Percentiles rank a stretch among this genome's conserved stretches.
Evolutionary conservation across 495 filamentous ascomycete species (phyloP).

Genomic region (Letharia lupina): DNA sequence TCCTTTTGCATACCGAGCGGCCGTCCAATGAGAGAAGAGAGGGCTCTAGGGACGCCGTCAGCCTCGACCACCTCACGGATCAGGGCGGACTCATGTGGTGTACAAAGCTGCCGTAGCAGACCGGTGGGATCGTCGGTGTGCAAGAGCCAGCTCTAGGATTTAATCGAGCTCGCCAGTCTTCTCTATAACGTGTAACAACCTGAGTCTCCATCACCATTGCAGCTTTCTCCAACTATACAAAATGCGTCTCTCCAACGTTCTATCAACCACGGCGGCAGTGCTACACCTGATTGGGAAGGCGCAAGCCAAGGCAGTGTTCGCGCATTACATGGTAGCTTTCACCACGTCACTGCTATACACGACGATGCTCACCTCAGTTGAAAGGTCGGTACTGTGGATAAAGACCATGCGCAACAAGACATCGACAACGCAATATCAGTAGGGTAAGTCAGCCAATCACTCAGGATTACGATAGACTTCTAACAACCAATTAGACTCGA

Average conservation of each 20-base stretch:
- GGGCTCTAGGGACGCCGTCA: neutral
- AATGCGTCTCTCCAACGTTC: neutral
- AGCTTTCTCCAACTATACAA: neutral
- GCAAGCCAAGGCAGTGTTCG: constrained; percentile 26
- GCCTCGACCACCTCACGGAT: neutral
- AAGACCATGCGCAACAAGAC: constrained; percentile 27
- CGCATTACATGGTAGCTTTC: constrained; percentile 31
- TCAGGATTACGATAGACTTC: neutral
- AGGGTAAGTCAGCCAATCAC: constrained; percentile 7
- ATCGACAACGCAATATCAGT: constrained; percentile 25
- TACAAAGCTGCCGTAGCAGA: neutral
- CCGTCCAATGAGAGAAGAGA: neutral
- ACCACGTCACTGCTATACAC: neutral
- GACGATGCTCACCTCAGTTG: constrained; percentile 1
- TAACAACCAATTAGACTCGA: constrained; percentile 20
- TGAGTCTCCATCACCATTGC: neutral
- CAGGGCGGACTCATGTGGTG: neutral
- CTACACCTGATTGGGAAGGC: neutral
- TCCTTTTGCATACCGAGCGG: neutral
- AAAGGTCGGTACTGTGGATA: constrained; percentile 23
- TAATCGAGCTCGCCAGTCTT: neutral
- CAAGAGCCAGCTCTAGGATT: neutral
- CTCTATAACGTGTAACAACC: neutral
- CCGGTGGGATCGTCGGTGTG: neutral
- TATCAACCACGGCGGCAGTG: neutral